These are phyloP conservation scores for Coemansia guatemalensis DNA, from an alignment of 192 early-diverging fungal genomes.

Conservation along the genomic window DNA sequence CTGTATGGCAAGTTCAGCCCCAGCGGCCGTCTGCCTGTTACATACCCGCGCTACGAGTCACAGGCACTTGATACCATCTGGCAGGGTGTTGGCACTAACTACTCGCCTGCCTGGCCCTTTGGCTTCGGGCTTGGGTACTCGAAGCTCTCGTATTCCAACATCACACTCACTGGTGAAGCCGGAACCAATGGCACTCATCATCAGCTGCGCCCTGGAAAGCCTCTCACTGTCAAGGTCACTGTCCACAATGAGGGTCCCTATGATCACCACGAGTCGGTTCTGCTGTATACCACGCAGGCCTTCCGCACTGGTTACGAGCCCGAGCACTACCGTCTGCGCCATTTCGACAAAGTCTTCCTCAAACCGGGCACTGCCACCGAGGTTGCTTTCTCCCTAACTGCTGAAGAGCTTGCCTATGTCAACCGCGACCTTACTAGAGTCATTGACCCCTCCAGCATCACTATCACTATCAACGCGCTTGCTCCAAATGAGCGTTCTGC, in stretches of 20 bases:
- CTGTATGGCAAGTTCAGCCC: conserved; percentile 60
- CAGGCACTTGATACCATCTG: conserved; percentile 45
- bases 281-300: conserved; percentile 57
- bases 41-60: conserved; percentile 56
- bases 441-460: conserved; percentile 32
- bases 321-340: conserved; percentile 55
- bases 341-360: conserved; percentile 52
- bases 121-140: conserved; percentile 60
- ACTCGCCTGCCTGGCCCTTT: conserved; percentile 60
- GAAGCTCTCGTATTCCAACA: conserved; percentile 46
- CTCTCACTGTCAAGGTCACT: conserved; percentile 33
- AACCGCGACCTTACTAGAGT: conserved; percentile 25
- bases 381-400: conserved; percentile 32
- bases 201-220: conserved; percentile 13
- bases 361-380: conserved; percentile 10
- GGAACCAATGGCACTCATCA: too few relatives aligned
- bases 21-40: conserved; percentile 58
- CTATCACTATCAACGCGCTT: conserved; percentile 41
- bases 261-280: conserved; percentile 55
- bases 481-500: conserved; percentile 27
- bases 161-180: conserved; percentile 18
- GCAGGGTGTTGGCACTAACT: conserved; percentile 45
- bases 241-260: conserved; percentile 47
- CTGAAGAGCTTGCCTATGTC: conserved; percentile 43
- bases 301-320: conserved; percentile 58